Conservation (phyloP, 306 rosid genomes). For the Canavalia gladiata region DNA sequence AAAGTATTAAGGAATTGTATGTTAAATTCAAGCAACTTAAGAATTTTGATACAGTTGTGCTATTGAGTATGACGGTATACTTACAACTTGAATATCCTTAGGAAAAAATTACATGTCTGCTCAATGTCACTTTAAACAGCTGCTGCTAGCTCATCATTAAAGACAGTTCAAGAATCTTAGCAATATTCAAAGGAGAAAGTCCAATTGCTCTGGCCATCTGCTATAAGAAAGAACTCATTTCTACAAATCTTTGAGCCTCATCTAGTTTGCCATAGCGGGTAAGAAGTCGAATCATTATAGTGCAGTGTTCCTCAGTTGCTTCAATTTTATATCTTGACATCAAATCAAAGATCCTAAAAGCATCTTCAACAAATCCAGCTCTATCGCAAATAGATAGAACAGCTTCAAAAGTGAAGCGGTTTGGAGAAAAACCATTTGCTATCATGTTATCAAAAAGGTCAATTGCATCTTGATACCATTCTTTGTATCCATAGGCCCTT, state of each 20-base stretch:
- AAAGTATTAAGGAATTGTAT: neutral
- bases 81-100: neutral
- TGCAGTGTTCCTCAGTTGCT: slow-evolving; percentile 68
- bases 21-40: slow-evolving; percentile 10
- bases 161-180: slow-evolving; percentile 5
- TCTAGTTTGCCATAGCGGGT: slow-evolving; percentile 73
- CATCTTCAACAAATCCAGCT: slow-evolving; percentile 78
- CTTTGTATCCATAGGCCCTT: slow-evolving; percentile 65
- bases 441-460: slow-evolving; percentile 67
- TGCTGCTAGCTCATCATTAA: neutral
- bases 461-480: slow-evolving; percentile 62
- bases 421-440: slow-evolving; percentile 60
- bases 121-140: slow-evolving; percentile 24
- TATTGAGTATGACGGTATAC: neutral
- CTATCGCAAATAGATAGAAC: slow-evolving; percentile 61
- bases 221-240: slow-evolving; percentile 63
- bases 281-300: slow-evolving; percentile 66
- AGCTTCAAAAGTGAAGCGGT: slow-evolving; percentile 70
- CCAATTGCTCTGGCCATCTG: neutral
- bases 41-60: slow-evolving; percentile 20
- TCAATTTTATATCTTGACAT: slow-evolving; percentile 67
- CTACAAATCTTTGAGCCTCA: slow-evolving; percentile 65
- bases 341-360: slow-evolving; percentile 61
- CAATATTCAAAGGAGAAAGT: slow-evolving; percentile 32
- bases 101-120: slow-evolving; percentile 23